These are phyloP conservation scores for Cicer cuneatum DNA, from an alignment of 306 rosid species.

Conservation along the genomic window DNA sequence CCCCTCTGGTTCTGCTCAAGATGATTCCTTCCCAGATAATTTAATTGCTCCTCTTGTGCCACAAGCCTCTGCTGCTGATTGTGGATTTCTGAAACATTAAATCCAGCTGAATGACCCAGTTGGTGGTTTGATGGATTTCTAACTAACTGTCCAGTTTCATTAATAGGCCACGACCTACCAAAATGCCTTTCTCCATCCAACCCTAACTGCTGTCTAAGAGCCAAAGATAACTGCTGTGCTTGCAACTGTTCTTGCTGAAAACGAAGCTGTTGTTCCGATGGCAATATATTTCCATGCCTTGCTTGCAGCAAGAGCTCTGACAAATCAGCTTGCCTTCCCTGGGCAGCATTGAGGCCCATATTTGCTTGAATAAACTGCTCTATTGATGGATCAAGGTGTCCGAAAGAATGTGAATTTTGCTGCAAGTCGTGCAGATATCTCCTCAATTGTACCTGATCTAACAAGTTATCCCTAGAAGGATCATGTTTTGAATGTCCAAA, in stretches of 20 bases:
- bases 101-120: constrained; percentile 55
- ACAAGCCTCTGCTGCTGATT: constrained; percentile 63
- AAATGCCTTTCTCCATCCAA: constrained; percentile 66
- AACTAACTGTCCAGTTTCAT: constrained; percentile 60
- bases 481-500: constrained; percentile 61
- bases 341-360: constrained; percentile 56
- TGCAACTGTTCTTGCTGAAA: constrained; percentile 64
- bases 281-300: constrained; percentile 59
- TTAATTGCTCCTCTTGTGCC: constrained; percentile 64
- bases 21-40: constrained; percentile 60
- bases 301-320: constrained; percentile 59
- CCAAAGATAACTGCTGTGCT: constrained; percentile 63
- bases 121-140: constrained; percentile 62
- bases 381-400: constrained; percentile 59
- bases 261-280: constrained; percentile 62
- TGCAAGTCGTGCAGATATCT: constrained; percentile 60
- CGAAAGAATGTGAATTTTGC: constrained; percentile 56
- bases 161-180: constrained; percentile 55
- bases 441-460: constrained; percentile 61
- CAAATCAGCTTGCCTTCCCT: constrained; percentile 65
- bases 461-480: constrained; percentile 54
- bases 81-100: constrained; percentile 59
- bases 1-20: constrained; percentile 59
- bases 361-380: constrained; percentile 70
- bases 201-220: constrained; percentile 65